Base-by-base conservation (phyloP, 768 basidiomycete species). In the Kwoniella pini region DNA sequence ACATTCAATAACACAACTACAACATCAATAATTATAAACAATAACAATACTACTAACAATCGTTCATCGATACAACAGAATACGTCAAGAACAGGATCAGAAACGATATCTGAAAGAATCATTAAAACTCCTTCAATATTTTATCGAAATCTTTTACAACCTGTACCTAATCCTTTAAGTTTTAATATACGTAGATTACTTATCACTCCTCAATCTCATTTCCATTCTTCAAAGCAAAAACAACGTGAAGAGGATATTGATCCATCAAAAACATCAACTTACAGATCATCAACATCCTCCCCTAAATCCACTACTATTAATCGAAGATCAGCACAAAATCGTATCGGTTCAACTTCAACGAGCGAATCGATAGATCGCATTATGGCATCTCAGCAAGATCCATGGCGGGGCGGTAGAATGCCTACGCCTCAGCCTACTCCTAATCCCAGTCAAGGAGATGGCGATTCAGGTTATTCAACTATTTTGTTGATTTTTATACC, bases 401-500 rank as follows among this genome's bases (percentile, higher is more conserved):
- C 48, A 50, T 50, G 48, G 48, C 27, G 27, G 7, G 48, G 48
- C 17, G 48, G 48, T 33, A 13, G 48, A 19, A 50, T 50, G 48
- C 48, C 48, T 30, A 31, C 48, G 1, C 48, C 48, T 0, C 48
- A 27, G 15, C 1, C 48, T 21, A 50, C 48, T 6, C 48, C 48
- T 17, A 50, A 50, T 31, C 22, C 45, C 12, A 24, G 48, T 33
- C 26, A 30, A 11, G 53, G 30, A 7, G 44, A 43, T 53, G 52
- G 38, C 17, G 58, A 64, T 45, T 39, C 39, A 33, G 58, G 57
- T 10, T 54, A 46, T 38, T 64, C 65, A 15, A 53, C 56, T 28
- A 22, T 71, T n/a, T 52, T 74, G 7, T 40, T 74, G 60, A 64
- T 98, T 72, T 86, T 99, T 60, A 85, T 99, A 5, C 95, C 95